Evolutionary conservation across 2,329 filamentous ascomycete species (phyloP), one percentile per base, ranked within the genome.

Genomic region (Magnaporthiopsis incrustans): DNA sequence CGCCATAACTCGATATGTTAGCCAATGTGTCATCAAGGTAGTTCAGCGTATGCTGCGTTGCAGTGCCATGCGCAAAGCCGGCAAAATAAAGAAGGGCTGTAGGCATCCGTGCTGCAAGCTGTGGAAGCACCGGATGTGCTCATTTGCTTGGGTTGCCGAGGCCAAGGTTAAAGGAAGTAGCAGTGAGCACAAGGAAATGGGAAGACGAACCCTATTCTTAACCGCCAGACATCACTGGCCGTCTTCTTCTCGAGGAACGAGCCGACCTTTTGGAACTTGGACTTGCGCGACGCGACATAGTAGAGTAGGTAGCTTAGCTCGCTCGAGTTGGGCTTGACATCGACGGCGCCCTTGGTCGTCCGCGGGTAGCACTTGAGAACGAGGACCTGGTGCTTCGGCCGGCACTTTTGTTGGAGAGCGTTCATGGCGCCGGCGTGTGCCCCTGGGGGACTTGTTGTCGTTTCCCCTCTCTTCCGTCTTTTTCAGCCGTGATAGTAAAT

Each of bases 231-330:
- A 80, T 99, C 95, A 72, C 87, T 89, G 67, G 90, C 90, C 27
- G 92, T 95, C 80, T 94, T 92, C 81, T 94, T 96, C 79, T 98
- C 93, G 68, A 99, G 83, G 74, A 97, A 99, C 70, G 87, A 88
- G 75, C 92, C 92, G 69, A 99, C 93, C 78, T 99, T 99, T 73
- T 95, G 91, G 70, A 98, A 87, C 82, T 98, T 99, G 77, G 91
- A 94, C 68, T 92, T 88, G 66, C 94, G 91, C 70, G 93, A 97
- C 73, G 91, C 96, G 67, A 91, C 92, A 81, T 99, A 98, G 83
- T 96, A 98, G 64, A 98, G 86, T 68, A 99, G 85, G 75, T 98
- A 98, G 77, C 92, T 96, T 67, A 99, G 86, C 81, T 99, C 95
- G 78, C 92, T 96, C 69, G 92, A 92, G 77, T 98, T 98, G 59